Conservation (phyloP, 495 filamentous ascomycete species). For the Astrothelium macrocarpum region DNA sequence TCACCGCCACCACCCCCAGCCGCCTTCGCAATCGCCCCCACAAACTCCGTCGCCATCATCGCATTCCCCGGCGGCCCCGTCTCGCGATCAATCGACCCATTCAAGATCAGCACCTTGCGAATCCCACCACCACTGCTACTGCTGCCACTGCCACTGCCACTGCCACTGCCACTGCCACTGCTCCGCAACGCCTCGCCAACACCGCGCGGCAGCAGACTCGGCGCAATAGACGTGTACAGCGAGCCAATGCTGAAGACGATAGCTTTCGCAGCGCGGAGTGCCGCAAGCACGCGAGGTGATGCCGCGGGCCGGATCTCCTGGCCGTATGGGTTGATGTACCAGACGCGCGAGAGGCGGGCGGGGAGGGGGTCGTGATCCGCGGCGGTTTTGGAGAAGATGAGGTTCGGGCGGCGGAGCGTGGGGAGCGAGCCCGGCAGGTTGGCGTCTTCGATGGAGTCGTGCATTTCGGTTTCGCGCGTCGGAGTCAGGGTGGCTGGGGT, state of each 20-base stretch:
- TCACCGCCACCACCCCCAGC: slow-evolving; percentile 21
- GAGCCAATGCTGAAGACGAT: slow-evolving; percentile 87
- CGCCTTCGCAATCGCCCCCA: slow-evolving; percentile 64
- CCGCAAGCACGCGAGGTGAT: slow-evolving; percentile 67
- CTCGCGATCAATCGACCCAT: slow-evolving; percentile 74
- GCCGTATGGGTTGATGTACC: slow-evolving; percentile 97
- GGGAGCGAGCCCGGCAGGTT: slow-evolving; percentile 80
- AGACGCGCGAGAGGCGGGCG: slow-evolving; percentile 69
- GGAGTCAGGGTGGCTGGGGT: slow-evolving; percentile 27
- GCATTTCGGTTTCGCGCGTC: slow-evolving; percentile 22
- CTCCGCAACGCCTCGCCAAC: slow-evolving; percentile 47
- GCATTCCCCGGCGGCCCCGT: slow-evolving; percentile 54
- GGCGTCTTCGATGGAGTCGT: slow-evolving; percentile 62
- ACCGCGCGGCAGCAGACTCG: slow-evolving; percentile 57
- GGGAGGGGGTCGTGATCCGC: slow-evolving; percentile 59
- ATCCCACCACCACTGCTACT: slow-evolving; percentile 31
- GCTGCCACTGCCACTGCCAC: slow-evolving; percentile 41
- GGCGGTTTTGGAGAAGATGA: slow-evolving; percentile 73
- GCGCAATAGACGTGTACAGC: slow-evolving; percentile 65
- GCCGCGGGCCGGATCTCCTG: slow-evolving; percentile 73
- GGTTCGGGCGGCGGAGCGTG: slow-evolving; percentile 65
- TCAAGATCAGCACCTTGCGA: slow-evolving; percentile 82
- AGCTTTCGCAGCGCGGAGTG: slow-evolving; percentile 50
- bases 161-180: slow-evolving; percentile 9
- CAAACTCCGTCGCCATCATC: slow-evolving; percentile 67